Base-by-base conservation (phyloP, 169 alveolate genomes). In the Theileria luwenshuni region DNA sequence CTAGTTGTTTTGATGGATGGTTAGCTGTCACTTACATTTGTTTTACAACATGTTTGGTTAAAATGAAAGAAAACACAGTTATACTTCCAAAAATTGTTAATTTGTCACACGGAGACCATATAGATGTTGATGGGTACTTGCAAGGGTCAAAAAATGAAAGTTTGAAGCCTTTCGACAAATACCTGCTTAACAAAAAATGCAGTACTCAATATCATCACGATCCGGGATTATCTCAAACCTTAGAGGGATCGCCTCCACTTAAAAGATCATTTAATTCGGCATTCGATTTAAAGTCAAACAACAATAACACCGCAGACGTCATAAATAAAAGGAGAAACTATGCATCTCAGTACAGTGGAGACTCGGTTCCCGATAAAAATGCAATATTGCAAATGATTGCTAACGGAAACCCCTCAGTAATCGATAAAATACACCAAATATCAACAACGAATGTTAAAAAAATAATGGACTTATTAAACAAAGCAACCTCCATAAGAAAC, bases 381-480 rank as follows among this genome's bases (percentile, higher is more conserved):
- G 61, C 23, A 25, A 30, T 51, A 51, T 35, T 51, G 23, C 61
- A 51, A 51, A 10, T 51, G 2, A 51, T 51, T 25, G 61, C 61
- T 35, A 56, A 56, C 65, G 32, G 45, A 15, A 43, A 56, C 10
- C 32, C 23, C 23, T 51, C 61, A 1, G 28, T 56, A 28, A 25
- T 56, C 0, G 65, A 56, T n/a, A 56, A 56, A 21, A 56, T 56
- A 56, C 23, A 15, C 23, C 32, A 15, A 3, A 43, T 56, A 6
- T 56, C 65, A 56, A 56, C 65, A 0, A 56, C 65, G 3, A 56
- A 56, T 38, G 32, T 28, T 56, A 56, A 45, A 25, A 41, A 62
- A 45, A 71, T 79, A 0, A 62, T 79, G 48, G 87, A 79, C 30
- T 62, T 77, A 15, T 58, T 79, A 41, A 56, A 42, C 38, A 42